Percentiles rank a stretch among this genome's conserved stretches.
Conservation (phyloP, 257 asterid genomes). For the Fraxinus quadrangulata region DNA sequence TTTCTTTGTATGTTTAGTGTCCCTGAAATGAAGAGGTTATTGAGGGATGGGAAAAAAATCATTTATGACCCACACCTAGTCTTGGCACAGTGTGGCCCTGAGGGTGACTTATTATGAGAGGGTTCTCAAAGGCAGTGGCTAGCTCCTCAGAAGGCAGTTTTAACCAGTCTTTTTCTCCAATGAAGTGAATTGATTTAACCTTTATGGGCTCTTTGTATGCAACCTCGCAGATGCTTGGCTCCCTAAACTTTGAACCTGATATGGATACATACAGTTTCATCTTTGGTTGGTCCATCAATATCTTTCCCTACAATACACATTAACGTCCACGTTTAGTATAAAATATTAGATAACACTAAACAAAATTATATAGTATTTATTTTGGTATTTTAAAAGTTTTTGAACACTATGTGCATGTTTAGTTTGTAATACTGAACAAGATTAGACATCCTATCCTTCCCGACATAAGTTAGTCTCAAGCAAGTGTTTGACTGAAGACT, state of each 20-base stretch:
- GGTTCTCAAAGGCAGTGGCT: conserved; percentile 45
- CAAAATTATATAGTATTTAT: too few relatives aligned
- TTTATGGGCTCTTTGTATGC: conserved; percentile 57
- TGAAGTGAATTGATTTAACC: conserved; percentile 59
- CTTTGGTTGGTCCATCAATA: conserved; percentile 54
- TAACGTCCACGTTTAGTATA: background rate
- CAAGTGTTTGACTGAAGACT: background rate
- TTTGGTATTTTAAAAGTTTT: background rate
- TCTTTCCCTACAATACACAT: conserved; percentile 43
- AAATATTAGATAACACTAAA: background rate
- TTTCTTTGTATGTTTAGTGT: too few relatives aligned
- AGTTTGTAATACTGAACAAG: background rate
- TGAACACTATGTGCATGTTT: background rate
- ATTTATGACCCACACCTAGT: conserved; percentile 37
- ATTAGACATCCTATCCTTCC: background rate
- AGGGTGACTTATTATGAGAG: conserved; percentile 60
- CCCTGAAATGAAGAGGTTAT: too few relatives aligned
- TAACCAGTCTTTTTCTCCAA: conserved; percentile 69
- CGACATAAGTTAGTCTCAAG: background rate
- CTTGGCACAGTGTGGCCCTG: conserved; percentile 74
- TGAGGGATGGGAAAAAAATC: too few relatives aligned
- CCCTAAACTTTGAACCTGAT: conserved; percentile 66
- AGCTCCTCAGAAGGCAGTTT: conserved; percentile 63
- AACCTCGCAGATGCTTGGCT: conserved; percentile 44
- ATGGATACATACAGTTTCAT: conserved; percentile 52